These are phyloP conservation scores for Xylaria sp. DNA, from an alignment of 2,329 filamentous ascomycete species.

Conservation along the genomic window DNA sequence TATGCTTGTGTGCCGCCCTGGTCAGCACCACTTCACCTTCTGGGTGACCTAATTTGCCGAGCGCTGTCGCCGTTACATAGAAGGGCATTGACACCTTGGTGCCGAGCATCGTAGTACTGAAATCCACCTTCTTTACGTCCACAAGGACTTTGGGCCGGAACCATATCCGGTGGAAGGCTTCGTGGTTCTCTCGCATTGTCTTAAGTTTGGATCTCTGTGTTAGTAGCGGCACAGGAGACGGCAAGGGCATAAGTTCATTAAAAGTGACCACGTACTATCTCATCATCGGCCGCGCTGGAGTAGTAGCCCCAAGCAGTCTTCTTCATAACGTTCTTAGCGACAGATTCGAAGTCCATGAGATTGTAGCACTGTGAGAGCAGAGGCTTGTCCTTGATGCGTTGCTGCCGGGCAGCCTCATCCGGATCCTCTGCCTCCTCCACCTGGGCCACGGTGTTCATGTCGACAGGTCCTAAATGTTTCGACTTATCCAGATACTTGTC, in stretches of 20 bases:
- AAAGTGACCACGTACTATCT: conserved; percentile 70
- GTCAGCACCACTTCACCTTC: conserved; percentile 96
- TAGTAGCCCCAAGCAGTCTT: conserved; percentile 98
- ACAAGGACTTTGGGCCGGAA: conserved; percentile 91
- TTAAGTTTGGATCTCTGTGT: conserved; percentile 57
- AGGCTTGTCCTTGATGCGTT: conserved; percentile 80
- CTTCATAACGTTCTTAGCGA: conserved; percentile 92
- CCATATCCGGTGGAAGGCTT: conserved; percentile 96
- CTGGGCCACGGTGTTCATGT: conserved; percentile 81
- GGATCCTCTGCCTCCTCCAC: conserved; percentile 75
- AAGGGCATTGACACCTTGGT: conserved; percentile 86
- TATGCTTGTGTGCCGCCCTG: conserved; percentile 82
- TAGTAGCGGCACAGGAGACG: background rate
- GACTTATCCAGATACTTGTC: conserved; percentile 84
- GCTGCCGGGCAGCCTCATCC: conserved; percentile 76
- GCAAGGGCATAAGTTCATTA: no score
- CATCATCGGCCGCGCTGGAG: conserved; percentile 89
- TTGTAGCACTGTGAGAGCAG: conserved; percentile 90
- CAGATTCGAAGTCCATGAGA: conserved; percentile 93
- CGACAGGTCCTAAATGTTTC: conserved; percentile 89
- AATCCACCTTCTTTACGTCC: conserved; percentile 88
- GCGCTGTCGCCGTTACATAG: conserved; percentile 94
- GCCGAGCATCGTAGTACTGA: conserved; percentile 93
- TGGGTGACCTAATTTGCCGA: conserved; percentile 92
- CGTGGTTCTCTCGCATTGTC: conserved; percentile 96